Evolutionary conservation across 1,284 basidiomycete species (phyloP).

Genomic region (Fomitiporia mediterranea): DNA sequence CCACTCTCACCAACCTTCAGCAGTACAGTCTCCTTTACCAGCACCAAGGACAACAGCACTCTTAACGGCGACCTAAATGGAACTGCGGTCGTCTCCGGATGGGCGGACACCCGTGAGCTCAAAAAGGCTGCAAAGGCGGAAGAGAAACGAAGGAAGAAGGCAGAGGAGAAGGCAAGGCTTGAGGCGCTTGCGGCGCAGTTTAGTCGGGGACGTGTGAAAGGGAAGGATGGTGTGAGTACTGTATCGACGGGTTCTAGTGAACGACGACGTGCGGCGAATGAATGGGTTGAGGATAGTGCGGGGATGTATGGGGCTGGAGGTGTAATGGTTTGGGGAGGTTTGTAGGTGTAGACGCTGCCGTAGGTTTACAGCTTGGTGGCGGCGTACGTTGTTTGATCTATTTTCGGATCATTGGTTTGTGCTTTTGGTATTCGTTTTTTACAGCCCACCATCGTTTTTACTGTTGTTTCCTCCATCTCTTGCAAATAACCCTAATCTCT

Average conservation of each 20-base stretch:
- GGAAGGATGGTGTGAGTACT: constrained; percentile 23
- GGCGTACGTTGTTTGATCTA: too few relatives aligned
- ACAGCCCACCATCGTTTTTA: background rate
- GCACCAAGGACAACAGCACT: too few relatives aligned
- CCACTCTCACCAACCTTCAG: background rate
- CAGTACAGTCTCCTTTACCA: background rate
- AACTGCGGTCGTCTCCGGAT: background rate
- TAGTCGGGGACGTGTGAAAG: constrained; percentile 32
- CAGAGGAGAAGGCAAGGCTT: constrained; percentile 36
- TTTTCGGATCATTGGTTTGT: constrained; percentile 1
- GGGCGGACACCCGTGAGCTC: constrained; percentile 7
- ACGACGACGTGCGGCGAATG: constrained; percentile 12
- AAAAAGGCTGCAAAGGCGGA: constrained; percentile 37
- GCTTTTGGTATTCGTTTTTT: background rate
- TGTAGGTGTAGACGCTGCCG: constrained; percentile 1
- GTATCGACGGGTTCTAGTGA: constrained; percentile 1
- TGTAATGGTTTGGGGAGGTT: constrained; percentile 8
- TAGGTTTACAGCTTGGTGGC: too few relatives aligned
- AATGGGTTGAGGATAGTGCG: constrained; percentile 18
- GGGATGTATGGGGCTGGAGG: constrained; percentile 17
- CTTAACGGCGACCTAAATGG: background rate
- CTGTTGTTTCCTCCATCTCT: background rate
- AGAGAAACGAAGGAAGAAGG: constrained; percentile 43
- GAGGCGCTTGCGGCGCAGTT: constrained; percentile 41
- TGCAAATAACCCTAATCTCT: too few relatives aligned